Base-by-base conservation (phyloP, 2,329 filamentous ascomycete species). In the Cladophialophora carrionii region DNA sequence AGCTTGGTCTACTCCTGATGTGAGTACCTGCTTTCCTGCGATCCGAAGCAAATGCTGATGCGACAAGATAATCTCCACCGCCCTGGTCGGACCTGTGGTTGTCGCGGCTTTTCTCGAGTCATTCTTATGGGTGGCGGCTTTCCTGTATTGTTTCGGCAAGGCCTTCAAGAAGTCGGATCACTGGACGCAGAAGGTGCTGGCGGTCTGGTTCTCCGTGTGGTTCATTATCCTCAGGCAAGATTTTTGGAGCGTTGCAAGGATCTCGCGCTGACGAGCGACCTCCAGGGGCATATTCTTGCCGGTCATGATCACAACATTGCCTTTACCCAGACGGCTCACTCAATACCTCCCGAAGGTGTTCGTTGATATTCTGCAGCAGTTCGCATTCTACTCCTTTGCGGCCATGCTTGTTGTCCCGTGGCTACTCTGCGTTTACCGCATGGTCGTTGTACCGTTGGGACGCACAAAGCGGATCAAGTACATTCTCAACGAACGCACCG, bases 41-140 rank as follows among this genome's bases (percentile, higher is more conserved):
- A 43, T 51, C 10, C 2, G 8, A 20, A 8, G 41, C 41, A 26
- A 24, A 24, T 34, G 59, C 59, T 67, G 22, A 67, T 26, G 29
- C 43, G 24, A 26, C 22, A 71, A 98, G 91, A 92, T 96, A 72
- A 82, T 94, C 63, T 97, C 96, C 76, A 89, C 93, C 8, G 81
- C 88, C 62, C 89, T 97, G 70, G 85, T 97, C 41, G 91, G 91
- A 20, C 78, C 89, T 6, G 82, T 97, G 57, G 92, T 97, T 88
- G 73, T 95, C 26, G 90, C 90, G 65, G 94, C 94, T 1, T 83
- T 92, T 32, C 82, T 98, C 8, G 94, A 98, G 79, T 98, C 95
- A 92, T 88, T 96, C 66, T 85, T 98, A 14, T 97, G 93, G 92
- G 84, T 98, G 48, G 87, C 90, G n/a, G 92, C 94, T 3, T 98